Conservation (phyloP, 1,284 basidiomycete genomes). For the Afroboletus lepidellus region DNA sequence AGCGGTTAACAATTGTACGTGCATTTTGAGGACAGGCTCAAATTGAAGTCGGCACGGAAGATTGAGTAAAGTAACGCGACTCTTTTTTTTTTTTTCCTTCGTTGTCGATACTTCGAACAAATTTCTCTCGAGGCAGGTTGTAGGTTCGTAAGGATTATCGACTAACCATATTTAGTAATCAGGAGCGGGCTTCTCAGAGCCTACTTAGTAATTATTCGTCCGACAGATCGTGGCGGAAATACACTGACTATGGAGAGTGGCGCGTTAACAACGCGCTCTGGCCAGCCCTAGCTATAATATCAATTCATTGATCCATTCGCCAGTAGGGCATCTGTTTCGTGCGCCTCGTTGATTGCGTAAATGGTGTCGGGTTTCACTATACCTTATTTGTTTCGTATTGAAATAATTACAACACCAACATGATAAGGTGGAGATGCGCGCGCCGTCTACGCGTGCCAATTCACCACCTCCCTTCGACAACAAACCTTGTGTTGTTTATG, state of each 20-base stretch:
- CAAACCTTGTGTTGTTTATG: not conserved
- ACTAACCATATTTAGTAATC: not conserved
- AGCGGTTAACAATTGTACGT: not conserved
- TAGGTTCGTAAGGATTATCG: not conserved
- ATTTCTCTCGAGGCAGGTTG: not conserved
- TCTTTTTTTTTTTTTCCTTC: not conserved
- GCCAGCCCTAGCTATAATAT: no score
- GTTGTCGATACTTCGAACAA: not conserved
- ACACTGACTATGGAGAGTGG: not conserved
- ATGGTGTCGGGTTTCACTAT: conserved; percentile 7
- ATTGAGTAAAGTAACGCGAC: not conserved
- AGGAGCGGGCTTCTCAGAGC: not conserved
- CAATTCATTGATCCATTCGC: conserved; percentile 6
- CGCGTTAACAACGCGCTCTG: conserved; percentile 12
- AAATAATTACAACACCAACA: conserved; percentile 8
- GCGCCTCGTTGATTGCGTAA: not conserved
- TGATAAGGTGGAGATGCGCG: not conserved
- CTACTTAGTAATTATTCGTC: conserved; percentile 1
- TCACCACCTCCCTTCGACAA: conserved; percentile 1
- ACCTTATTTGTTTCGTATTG: conserved; percentile 3
- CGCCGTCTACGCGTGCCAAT: no score
- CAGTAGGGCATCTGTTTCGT: not conserved
- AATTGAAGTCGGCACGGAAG: not conserved
- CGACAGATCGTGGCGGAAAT: conserved; percentile 2
- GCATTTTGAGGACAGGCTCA: not conserved